Base-by-base conservation (phyloP, 306 rosid genomes). In the Glycine tomentella region DNA sequence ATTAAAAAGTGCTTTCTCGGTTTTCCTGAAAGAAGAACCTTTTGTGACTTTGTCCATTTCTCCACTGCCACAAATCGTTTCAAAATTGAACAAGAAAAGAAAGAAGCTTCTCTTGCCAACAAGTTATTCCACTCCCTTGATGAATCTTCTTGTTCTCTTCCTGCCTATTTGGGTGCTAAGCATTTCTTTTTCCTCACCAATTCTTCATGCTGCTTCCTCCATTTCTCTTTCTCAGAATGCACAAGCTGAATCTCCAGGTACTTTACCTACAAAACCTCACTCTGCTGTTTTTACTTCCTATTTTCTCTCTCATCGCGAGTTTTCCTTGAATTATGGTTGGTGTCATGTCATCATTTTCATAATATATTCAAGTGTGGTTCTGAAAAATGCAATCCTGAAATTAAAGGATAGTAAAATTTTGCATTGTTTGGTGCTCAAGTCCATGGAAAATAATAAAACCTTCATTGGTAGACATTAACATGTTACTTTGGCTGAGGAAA, bases 191-290 rank as follows among this genome's bases (percentile, higher is more conserved):
- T 77, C 75, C 53, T 83, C 86, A 45, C n/a, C 76, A 55, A 68
- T 81, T 56, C 84, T 83, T 80, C 87, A 81, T 82, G 92, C 85
- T 70, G 63, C 76, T 66, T 75, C 86, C 81, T 58, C 87, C 82
- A 55, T 84, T 79, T 74, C 83, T 57, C 57, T 64, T 69, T 51
- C 89, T 80, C 91, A 84, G 74, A 83, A 80, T 79, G 85, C 86
- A 82, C 88, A 91, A 83, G 92, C 93, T 87, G 69, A 90, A 87
- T 81, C 98, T 84, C 91, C 97, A 84, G 98, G 98, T 93, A 87
- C 66, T 80, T 33, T 72, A 64, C 13, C 8, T 76, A 59, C 50
- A 53, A 45, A 55, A 17, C 58, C 46, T 36, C 63, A 9, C 67
- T 40, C 7, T 69, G 12, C 20, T 33, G 45, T 62, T 64, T 74